Evolutionary conservation across 495 filamentous ascomycete genomes (phyloP), one percentile per base, ranked within the genome.

Genomic region (Parachaetomium inaequale): DNA sequence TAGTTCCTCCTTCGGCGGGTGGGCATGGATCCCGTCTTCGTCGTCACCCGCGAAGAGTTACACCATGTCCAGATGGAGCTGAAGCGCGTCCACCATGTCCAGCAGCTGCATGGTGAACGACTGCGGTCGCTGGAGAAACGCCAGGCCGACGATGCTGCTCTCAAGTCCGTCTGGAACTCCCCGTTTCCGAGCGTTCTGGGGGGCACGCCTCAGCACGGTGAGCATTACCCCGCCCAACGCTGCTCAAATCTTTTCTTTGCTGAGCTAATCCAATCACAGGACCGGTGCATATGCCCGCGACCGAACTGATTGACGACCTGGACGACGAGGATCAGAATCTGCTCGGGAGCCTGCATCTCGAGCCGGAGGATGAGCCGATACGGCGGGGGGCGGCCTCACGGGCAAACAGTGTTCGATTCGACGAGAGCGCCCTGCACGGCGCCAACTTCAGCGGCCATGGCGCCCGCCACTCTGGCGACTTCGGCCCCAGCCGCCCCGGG

Each of bases 361-460:
- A 73, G 58, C 79, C 87, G 6, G 93, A 96, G 61, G 91, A 98
- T 45, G 93, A 97, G 71, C 95, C 93, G 4, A 73, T 78, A 45
- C 82, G 95, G 60, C 84, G 95, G 59, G 94, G 94, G 25, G 79
- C 76, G 7, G 87, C 92, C 32, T 98, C 95, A 31, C 83, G 94
- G 64, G 94, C 94, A 23, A 98, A 98, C 69, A 98, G 95, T 73
- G 94, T 98, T 63, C 89, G 94, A n/a, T 98, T 98, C 68, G 94
- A 98, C 70, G 93, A 97, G 72, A 96, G 91, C 70, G 93, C 95
- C 3, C 85, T 96, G 60, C 93, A 96, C 64, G 90, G 91, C 52
- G 90, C 80, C 7, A 80, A 89, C 68, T 96, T 92, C 81, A 88
- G 87, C 38, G 91, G 93, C 63, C 85, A 87, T 46, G 88, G 85